Evolutionary conservation across 495 filamentous ascomycete species (phyloP), one percentile per base, ranked within the genome.

Genomic region (Aeminium ludgeri): DNA sequence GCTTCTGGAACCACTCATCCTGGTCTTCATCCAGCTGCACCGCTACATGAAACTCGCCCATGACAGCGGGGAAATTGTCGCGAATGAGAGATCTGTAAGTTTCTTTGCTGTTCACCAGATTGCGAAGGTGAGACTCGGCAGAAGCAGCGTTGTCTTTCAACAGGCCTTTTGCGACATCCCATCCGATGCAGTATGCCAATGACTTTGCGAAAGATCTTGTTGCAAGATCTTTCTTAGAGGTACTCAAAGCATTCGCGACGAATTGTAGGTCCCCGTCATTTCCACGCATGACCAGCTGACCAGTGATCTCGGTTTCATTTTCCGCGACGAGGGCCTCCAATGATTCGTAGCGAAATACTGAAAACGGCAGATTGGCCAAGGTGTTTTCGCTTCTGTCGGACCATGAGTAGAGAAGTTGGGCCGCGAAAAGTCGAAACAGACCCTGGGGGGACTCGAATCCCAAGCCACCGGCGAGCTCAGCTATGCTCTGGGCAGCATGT

Each of bases 341-440:
- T 20, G 51, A 72, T 2, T 55, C 40, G 56, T 87, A 99, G 1
- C 76, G 77, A 59, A 94, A 96, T 8, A 86, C 80, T 34, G 65
- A 62, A 50, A 73, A 94, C 7, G 89, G 86, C 40, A 95, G 79
- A 2, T 70, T 65, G 1, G 65, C 61, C 10, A 92, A 59, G 19
- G 66, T 59, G 36, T 51, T 40, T 1, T 59, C 56, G 23, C 4
- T 25, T 25, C 23, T 25, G 43, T 80, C 71, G 2, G 86, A 71
- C 91, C 89, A 96, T 0, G 86, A 92, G 55, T 82, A 92, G 3
- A 96, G 64, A n/a, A 96, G 67, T 56, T 99, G 91, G 17, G 86
- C 76, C 13, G 81, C 75, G 53, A 95, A 96, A 2, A 96, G 66
- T n/a, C 65, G 68, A 55, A 96, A 95, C 2, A 99, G 56, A 30